phyloP scores from a whole-genome alignment of 768 basidiomycete species.

The Lactarius psammicola region DNA sequence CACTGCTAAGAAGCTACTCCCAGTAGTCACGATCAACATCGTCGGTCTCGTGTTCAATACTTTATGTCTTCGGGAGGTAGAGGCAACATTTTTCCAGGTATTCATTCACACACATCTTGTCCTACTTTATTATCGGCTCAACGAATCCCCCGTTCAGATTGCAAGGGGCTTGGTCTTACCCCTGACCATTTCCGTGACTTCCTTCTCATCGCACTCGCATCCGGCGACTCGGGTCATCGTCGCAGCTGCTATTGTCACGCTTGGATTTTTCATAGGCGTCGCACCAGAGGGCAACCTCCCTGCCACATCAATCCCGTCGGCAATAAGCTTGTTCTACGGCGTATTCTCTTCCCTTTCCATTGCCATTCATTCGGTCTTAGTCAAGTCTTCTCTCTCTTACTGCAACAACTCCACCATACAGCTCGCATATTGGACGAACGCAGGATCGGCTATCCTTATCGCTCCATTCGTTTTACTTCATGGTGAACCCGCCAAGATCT shows the following conservation, averaged over 20 bases:
- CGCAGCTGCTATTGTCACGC: slow-evolving; percentile 62
- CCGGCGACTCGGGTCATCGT: slow-evolving; percentile 55
- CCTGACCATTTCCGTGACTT: slow-evolving; percentile 73
- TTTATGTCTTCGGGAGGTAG: slow-evolving; percentile 72
- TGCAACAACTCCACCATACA: slow-evolving; percentile 72
- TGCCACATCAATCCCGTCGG: slow-evolving; percentile 44
- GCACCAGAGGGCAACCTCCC: slow-evolving; percentile 53
- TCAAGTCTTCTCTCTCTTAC: slow-evolving; percentile 66
- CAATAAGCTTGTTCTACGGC: slow-evolving; percentile 65
- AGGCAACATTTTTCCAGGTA: slow-evolving; percentile 81
- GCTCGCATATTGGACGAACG: slow-evolving; percentile 78
- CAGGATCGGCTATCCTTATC: slow-evolving; percentile 63
- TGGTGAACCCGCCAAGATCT: slow-evolving; percentile 50
- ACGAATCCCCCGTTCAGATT: slow-evolving; percentile 48
- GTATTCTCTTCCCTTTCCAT: slow-evolving; percentile 72
- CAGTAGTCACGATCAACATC: slow-evolving; percentile 68
- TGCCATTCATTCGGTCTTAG: slow-evolving; percentile 70
- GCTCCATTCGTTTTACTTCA: slow-evolving; percentile 58
- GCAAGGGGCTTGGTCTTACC: slow-evolving; percentile 83
- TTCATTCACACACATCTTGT: background rate
- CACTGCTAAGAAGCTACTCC: slow-evolving; percentile 55
- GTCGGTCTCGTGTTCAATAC: slow-evolving; percentile 77
- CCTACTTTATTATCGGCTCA: background rate
- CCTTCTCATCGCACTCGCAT: slow-evolving; percentile 50
- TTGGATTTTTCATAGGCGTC: slow-evolving; percentile 77